Conservation (phyloP, 2,329 filamentous ascomycete species). For the Clarireedia homoeocarpa region DNA sequence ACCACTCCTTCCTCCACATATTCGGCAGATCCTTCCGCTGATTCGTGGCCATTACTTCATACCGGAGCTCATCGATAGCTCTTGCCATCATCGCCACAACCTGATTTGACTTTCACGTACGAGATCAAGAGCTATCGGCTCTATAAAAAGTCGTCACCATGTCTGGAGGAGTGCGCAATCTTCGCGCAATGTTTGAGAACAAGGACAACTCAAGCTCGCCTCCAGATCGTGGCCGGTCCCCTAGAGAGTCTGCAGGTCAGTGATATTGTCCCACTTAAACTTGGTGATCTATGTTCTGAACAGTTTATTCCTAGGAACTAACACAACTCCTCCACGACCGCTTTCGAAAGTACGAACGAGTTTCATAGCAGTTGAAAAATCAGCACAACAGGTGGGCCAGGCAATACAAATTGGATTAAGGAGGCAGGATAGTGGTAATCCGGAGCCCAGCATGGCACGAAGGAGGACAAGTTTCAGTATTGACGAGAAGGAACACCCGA, state of each 20-base stretch:
- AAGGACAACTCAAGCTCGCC: slow-evolving; percentile 50
- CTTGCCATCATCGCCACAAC: neutral
- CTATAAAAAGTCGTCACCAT: slow-evolving; percentile 15
- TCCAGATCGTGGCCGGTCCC: slow-evolving; percentile 59
- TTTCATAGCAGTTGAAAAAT: slow-evolving; percentile 63
- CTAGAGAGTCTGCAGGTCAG: slow-evolving; percentile 43
- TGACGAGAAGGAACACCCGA: slow-evolving; percentile 21
- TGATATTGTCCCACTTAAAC: slow-evolving; percentile 11
- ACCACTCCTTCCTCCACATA: slow-evolving; percentile 2
- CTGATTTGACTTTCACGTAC: slow-evolving; percentile 3
- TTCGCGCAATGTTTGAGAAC: slow-evolving; percentile 74
- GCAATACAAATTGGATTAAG: slow-evolving; percentile 36
- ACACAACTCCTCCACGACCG: slow-evolving; percentile 47
- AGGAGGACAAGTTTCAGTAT: slow-evolving; percentile 26
- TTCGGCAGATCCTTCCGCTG: neutral
- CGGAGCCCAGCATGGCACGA: slow-evolving; percentile 22
- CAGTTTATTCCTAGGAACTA: slow-evolving; percentile 17
- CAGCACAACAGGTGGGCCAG: slow-evolving; percentile 27
- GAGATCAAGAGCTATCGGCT: slow-evolving; percentile 6
- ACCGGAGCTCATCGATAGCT: neutral
- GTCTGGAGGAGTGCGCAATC: slow-evolving; percentile 44
- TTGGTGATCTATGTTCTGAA: slow-evolving; percentile 13
- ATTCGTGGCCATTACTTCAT: slow-evolving; percentile 6
- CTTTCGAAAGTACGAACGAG: slow-evolving; percentile 68
- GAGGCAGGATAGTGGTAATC: slow-evolving; percentile 28